These are phyloP conservation scores for Fusarium aywerte DNA, from an alignment of 2,329 filamentous ascomycete species.

Conservation along the genomic window DNA sequence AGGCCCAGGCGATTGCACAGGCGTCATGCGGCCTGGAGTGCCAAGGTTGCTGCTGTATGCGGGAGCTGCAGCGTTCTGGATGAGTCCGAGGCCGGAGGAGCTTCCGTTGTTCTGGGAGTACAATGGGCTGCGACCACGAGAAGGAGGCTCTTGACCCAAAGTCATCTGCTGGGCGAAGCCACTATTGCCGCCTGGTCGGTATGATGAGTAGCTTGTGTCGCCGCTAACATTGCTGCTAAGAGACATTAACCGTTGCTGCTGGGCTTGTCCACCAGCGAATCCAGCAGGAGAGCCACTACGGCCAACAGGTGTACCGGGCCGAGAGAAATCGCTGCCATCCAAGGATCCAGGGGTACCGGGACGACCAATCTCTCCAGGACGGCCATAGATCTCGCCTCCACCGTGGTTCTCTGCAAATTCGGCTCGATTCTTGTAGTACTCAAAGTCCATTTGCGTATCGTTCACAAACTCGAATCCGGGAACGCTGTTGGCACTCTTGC, in stretches of 20 bases:
- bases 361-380: conserved; percentile 66
- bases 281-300: conserved; percentile 44
- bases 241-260: conserved; percentile 45
- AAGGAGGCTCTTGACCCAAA: conserved; percentile 39
- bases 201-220: conserved; percentile 48
- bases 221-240: conserved; percentile 39
- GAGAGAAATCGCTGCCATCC: conserved; percentile 58
- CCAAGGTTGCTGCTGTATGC: conserved; percentile 53
- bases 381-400: conserved; percentile 76
- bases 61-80: conserved; percentile 64
- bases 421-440: conserved; percentile 88
- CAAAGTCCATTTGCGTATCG: conserved; percentile 87
- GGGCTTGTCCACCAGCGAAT: conserved; percentile 48
- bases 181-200: conserved; percentile 34
- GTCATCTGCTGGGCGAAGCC: conserved; percentile 44
- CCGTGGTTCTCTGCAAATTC: conserved; percentile 90
- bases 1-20: conserved; percentile 52
- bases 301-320: conserved; percentile 61
- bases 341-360: conserved; percentile 70
- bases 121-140: conserved; percentile 58
- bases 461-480: conserved; percentile 91
- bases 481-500: conserved; percentile 58
- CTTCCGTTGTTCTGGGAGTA: conserved; percentile 65
- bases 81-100: conserved; percentile 63
- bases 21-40: conserved; percentile 41